Percentiles rank a stretch among this genome's conserved stretches.
Conservation (phyloP, 192 early-diverging fungal species). For the Blastocladiella britannica region DNA sequence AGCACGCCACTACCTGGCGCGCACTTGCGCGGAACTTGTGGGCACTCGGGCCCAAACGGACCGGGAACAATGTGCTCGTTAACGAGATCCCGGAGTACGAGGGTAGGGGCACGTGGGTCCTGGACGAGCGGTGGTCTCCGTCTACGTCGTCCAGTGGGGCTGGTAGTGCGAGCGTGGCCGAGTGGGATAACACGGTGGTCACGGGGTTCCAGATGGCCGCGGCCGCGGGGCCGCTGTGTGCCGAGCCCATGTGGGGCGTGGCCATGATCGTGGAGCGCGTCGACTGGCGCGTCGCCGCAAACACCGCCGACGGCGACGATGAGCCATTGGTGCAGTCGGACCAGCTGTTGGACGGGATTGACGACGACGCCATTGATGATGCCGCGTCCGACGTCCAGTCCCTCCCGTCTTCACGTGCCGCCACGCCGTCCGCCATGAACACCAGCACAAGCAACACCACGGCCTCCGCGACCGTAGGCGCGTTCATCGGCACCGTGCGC, state of each 20-base stretch:
- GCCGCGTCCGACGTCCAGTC: no score
- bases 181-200: slow-evolving; percentile 48
- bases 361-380: no score
- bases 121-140: not conserved
- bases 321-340: slow-evolving; percentile 13
- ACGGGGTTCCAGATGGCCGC: slow-evolving; percentile 90
- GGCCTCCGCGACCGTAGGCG: slow-evolving; percentile 26
- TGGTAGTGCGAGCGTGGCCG: not conserved
- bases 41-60: slow-evolving; percentile 62
- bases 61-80: slow-evolving; percentile 59
- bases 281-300: slow-evolving; percentile 10
- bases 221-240: slow-evolving; percentile 71
- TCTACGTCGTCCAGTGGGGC: not conserved
- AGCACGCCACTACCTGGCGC: slow-evolving; percentile 7
- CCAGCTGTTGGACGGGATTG: no score
- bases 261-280: slow-evolving; percentile 53
- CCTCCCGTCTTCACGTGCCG: no score
- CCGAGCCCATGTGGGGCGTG: slow-evolving; percentile 78
- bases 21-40: slow-evolving; percentile 33
- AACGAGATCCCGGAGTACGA: slow-evolving; percentile 35
- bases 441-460: no score
- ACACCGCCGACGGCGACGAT: slow-evolving; percentile 7
- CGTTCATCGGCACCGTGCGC: slow-evolving; percentile 67
- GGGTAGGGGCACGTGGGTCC: slow-evolving; percentile 7
- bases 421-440: no score